phyloP scores from a whole-genome alignment of 1,139 yeast genomes.

The Taphrina pruni region DNA sequence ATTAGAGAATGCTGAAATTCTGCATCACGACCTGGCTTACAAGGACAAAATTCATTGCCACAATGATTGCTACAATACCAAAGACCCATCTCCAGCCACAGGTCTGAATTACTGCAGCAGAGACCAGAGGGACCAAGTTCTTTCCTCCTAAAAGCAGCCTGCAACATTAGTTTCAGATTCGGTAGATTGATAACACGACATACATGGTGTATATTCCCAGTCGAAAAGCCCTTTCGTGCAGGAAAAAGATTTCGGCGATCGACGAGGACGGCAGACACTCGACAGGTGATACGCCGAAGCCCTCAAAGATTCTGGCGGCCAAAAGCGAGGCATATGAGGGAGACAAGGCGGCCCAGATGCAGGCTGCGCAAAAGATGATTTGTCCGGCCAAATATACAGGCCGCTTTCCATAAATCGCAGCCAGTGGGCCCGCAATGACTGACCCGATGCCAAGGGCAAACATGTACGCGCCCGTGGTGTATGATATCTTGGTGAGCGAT shows the following conservation, averaged over 20 bases:
- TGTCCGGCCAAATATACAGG: constrained; percentile 61
- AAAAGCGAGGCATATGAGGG: constrained; percentile 59
- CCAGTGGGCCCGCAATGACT: constrained; percentile 64
- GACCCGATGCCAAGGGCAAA: constrained; percentile 65
- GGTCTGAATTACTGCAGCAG: constrained; percentile 61
- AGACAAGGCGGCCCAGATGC: constrained; percentile 63
- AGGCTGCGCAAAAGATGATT: constrained; percentile 60
- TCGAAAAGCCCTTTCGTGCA: constrained; percentile 70
- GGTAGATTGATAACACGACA: neutral
- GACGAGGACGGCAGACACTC: constrained; percentile 69
- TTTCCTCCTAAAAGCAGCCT: constrained; percentile 64
- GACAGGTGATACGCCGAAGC: constrained; percentile 66
- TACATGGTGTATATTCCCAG: constrained; percentile 65
- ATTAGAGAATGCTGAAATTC: neutral
- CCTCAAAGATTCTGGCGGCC: constrained; percentile 65
- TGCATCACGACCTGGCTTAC: neutral
- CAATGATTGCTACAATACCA: constrained; percentile 64
- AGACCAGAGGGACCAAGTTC: constrained; percentile 63
- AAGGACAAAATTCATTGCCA: constrained; percentile 57
- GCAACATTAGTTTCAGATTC: neutral
- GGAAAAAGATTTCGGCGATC: constrained; percentile 67
- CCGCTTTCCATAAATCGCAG: constrained; percentile 67
- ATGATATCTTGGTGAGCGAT: constrained; percentile 58
- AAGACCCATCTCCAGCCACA: constrained; percentile 65
- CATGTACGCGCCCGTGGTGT: constrained; percentile 67